phyloP scores from a whole-genome alignment of 2,329 filamentous ascomycete species.

The Monosporascus cannonballus region DNA sequence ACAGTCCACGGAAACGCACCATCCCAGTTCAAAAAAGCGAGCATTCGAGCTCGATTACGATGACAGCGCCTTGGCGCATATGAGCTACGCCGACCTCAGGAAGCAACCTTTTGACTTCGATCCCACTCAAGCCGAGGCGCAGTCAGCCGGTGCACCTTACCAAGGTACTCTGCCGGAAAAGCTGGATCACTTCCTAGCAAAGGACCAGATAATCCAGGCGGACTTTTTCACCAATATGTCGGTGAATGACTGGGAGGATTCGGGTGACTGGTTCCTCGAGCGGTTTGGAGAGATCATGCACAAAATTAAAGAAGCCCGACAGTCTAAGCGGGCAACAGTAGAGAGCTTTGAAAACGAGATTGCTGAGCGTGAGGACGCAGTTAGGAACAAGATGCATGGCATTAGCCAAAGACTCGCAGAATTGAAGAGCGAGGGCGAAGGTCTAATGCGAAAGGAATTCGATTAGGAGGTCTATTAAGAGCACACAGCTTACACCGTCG shows the following conservation, averaged over 20 bases:
- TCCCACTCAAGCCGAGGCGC: slow-evolving; percentile 39
- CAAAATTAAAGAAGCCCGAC: slow-evolving; percentile 41
- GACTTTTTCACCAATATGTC: slow-evolving; percentile 50
- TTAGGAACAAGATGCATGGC: slow-evolving; percentile 45
- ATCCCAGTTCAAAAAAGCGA: slow-evolving; percentile 20
- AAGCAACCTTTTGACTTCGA: slow-evolving; percentile 52
- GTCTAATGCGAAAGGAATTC: slow-evolving; percentile 38
- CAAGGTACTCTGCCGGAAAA: slow-evolving; percentile 40
- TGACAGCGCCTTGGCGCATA: slow-evolving; percentile 46
- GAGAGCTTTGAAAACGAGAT: slow-evolving; percentile 49
- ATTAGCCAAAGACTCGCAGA: slow-evolving; percentile 49
- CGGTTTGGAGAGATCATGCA: slow-evolving; percentile 46
- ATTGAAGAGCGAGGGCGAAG: slow-evolving; percentile 50
- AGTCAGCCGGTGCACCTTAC: slow-evolving; percentile 27
- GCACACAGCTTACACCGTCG: background rate
- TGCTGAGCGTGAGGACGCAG: slow-evolving; percentile 46
- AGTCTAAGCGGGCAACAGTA: slow-evolving; percentile 43
- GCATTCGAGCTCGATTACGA: slow-evolving; percentile 45
- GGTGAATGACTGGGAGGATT: slow-evolving; percentile 51
- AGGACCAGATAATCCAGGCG: slow-evolving; percentile 33
- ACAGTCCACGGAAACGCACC: slow-evolving; percentile 14
- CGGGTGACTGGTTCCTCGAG: slow-evolving; percentile 54
- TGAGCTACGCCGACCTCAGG: slow-evolving; percentile 46
- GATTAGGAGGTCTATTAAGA: slow-evolving; percentile 14
- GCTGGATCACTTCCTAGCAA: slow-evolving; percentile 39